A percentile compares a stretch with the other conserved stretches of the same genome.
Conservation (phyloP, 805 yeast species). For the Ogataea methylovora region DNA sequence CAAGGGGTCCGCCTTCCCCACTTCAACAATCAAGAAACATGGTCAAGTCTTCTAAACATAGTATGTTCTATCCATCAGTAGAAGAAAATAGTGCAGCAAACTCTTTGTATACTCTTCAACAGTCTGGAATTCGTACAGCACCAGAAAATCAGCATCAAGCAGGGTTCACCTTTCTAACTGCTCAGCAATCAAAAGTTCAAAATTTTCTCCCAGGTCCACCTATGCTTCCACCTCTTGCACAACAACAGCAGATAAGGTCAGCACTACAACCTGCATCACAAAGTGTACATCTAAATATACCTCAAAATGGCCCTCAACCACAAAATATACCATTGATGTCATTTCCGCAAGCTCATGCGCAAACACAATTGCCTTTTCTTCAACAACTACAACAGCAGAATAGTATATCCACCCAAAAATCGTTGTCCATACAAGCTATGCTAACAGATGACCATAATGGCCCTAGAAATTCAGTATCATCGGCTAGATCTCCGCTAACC, state of each 20-base stretch:
- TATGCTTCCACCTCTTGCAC: slow-evolving; percentile 3
- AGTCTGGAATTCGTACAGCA: no score
- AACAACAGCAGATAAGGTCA: no score
- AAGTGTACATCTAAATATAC: no score
- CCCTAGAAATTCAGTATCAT: slow-evolving; percentile 7
- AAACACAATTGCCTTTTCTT: not conserved
- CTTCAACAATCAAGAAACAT: no score
- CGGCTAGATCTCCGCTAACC: slow-evolving; percentile 18
- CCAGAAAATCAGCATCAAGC: no score
- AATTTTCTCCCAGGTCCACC: not conserved
- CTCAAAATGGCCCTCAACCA: not conserved
- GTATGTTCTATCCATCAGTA: slow-evolving; percentile 1
- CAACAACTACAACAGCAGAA: not conserved
- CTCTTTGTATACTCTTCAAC: slow-evolving; percentile 10
- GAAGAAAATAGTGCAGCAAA: slow-evolving; percentile 9
- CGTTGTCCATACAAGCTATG: slow-evolving; percentile 9
- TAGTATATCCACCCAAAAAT: slow-evolving; percentile 5
- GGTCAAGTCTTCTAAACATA: no score
- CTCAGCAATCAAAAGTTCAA: no score
- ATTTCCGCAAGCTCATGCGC: not conserved
- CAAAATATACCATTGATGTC: not conserved
- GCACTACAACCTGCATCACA: not conserved
- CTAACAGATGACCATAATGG: slow-evolving; percentile 5
- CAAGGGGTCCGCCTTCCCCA: no score
- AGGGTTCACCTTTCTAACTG: slow-evolving; percentile 1